Evolutionary conservation across 139 green algal genomes (phyloP).

Genomic region (Coelastrella sp.): DNA sequence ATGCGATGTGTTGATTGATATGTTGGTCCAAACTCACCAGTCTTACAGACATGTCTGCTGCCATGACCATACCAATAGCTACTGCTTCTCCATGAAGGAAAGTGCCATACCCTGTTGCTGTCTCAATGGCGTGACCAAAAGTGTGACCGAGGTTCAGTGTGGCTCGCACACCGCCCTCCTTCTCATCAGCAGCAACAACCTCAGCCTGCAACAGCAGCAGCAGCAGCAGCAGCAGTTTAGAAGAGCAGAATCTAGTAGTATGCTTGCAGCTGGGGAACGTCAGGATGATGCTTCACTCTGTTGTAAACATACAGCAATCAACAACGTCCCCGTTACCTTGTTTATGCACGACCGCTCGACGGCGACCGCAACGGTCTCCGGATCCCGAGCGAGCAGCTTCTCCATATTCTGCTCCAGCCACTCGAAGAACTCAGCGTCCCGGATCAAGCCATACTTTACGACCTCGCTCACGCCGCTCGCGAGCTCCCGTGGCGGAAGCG

Average conservation of each 20-base stretch:
- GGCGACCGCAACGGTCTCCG: slow-evolving; percentile 88
- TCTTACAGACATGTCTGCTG: slow-evolving; percentile 90
- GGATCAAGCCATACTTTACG: slow-evolving; percentile 99
- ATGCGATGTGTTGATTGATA: too few relatives aligned
- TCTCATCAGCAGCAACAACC: slow-evolving; percentile 95
- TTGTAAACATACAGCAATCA: background rate
- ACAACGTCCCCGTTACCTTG: too few relatives aligned
- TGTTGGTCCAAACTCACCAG: slow-evolving; percentile 68
- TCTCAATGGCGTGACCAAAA: slow-evolving; percentile 99
- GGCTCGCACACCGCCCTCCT: slow-evolving; percentile 94
- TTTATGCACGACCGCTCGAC: slow-evolving; percentile 96
- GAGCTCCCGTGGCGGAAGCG: slow-evolving; percentile 93
- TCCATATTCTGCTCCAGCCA: slow-evolving; percentile 97
- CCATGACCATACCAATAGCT: slow-evolving; percentile 94
- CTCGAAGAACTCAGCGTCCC: slow-evolving; percentile 92
- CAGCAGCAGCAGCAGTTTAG: background rate
- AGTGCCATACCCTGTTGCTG: slow-evolving; percentile 69
- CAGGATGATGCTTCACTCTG: background rate
- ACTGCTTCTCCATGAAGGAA: slow-evolving; percentile 93
- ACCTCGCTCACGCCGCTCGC: slow-evolving; percentile 92
- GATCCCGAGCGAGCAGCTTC: slow-evolving; percentile 86
- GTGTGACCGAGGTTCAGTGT: slow-evolving; percentile 99
- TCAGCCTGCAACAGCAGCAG: slow-evolving; percentile 59
- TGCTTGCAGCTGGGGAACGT: background rate
- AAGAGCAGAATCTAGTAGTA: background rate